phyloP scores from a whole-genome alignment of 768 basidiomycete genomes.

The Filobasidium wieringae region DNA sequence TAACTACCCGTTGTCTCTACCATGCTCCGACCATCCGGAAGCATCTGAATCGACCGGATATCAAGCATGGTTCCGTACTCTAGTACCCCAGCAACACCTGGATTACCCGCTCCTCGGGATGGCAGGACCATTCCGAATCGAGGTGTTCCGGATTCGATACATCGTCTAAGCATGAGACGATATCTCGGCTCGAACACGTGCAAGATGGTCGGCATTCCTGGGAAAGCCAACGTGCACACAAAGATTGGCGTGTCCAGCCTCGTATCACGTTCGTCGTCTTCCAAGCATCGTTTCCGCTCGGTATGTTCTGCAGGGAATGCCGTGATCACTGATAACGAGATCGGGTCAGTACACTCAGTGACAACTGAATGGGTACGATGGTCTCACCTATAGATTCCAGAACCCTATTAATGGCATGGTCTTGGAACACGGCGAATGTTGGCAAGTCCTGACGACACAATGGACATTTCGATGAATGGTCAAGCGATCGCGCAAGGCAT shows the following conservation, averaged over 20 bases:
- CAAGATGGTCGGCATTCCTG: constrained; percentile 73
- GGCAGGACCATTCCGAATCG: constrained; percentile 90
- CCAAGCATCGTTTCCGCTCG: constrained; percentile 54
- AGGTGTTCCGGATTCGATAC: constrained; percentile 63
- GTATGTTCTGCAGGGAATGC: constrained; percentile 57
- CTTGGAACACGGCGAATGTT: constrained; percentile 62
- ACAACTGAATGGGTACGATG: background rate
- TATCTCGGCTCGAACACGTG: constrained; percentile 93
- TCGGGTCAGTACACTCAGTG: constrained; percentile 8
- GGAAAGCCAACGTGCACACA: constrained; percentile 78
- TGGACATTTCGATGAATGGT: constrained; percentile 72
- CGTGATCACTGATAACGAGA: constrained; percentile 46
- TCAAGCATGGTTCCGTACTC: constrained; percentile 92
- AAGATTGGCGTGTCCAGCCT: constrained; percentile 83
- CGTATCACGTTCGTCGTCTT: constrained; percentile 63
- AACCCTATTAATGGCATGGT: constrained; percentile 62
- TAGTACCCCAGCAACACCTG: constrained; percentile 44
- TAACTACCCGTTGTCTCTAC: constrained; percentile 60
- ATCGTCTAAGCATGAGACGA: constrained; percentile 92
- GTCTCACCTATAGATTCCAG: constrained; percentile 55
- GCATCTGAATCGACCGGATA: constrained; percentile 72
- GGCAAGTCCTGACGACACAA: constrained; percentile 73
- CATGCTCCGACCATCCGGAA: constrained; percentile 79
- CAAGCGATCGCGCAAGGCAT: constrained; percentile 80
- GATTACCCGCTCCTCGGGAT: constrained; percentile 38